phyloP scores from a whole-genome alignment of 2,329 filamentous ascomycete genomes.

The Karstenula rhodostoma region DNA sequence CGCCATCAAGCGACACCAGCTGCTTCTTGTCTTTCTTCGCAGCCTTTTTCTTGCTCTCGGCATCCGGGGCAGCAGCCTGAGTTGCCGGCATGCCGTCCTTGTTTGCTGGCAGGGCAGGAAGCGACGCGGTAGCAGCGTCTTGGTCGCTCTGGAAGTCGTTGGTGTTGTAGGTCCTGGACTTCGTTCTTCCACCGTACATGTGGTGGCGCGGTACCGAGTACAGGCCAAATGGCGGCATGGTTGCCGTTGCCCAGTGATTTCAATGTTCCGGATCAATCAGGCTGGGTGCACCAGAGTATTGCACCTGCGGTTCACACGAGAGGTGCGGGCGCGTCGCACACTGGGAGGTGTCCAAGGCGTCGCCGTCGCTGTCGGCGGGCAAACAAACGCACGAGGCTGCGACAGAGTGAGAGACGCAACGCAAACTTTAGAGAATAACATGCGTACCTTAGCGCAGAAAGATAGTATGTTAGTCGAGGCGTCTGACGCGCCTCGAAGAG shows the following conservation, averaged over 20 bases:
- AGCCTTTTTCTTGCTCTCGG: conserved; percentile 18
- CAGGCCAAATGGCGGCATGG: conserved; percentile 26
- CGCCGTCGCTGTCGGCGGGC: neutral
- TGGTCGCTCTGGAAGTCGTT: conserved; percentile 27
- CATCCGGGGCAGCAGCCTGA: conserved; percentile 5
- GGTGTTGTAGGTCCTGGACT: conserved; percentile 28
- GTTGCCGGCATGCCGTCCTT: neutral
- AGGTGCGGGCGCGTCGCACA: neutral
- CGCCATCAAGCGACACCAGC: conserved; percentile 6
- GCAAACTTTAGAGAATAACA: neutral
- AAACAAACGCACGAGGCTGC: neutral
- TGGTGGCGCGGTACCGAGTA: conserved; percentile 36
- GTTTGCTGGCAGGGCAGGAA: neutral
- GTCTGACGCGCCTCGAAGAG: neutral
- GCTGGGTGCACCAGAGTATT: neutral
- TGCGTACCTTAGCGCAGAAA: neutral
- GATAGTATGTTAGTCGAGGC: neutral
- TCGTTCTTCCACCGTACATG: conserved; percentile 18
- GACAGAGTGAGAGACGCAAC: neutral
- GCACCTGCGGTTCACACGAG: neutral
- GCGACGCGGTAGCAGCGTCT: neutral
- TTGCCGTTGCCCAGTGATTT: neutral
- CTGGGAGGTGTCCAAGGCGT: neutral
- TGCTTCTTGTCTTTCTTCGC: conserved; percentile 6
- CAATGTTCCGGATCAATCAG: neutral